Evolutionary conservation across 2,329 filamentous ascomycete genomes (phyloP), one percentile per base, ranked within the genome.

Genomic region (Neofusicoccum sp.): DNA sequence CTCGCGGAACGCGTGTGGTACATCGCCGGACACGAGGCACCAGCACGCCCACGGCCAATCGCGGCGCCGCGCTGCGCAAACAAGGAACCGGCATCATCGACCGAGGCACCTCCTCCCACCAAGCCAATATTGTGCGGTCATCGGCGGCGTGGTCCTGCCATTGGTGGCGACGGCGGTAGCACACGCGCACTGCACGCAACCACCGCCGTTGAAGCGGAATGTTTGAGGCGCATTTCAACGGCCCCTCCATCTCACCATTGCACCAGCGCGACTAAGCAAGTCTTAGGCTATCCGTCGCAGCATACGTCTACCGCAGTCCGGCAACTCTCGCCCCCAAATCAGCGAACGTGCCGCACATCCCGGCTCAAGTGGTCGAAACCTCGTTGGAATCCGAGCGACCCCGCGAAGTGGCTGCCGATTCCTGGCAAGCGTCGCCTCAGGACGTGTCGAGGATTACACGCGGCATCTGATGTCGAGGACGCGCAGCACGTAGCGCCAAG

Each of bases 1-100:
- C 34, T 40, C 30, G 26, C 40, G 49, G 49, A 26, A 54, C 48
- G 48, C 47, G 38, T 28, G 48, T 53, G 34, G 48, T 20, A 53
- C 34, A 30, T 53, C 34, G 47, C 16, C 33, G 24, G 33, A 51
- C 33, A 28, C 31, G 30, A 20, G n/a, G 34, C 48, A 24, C 33
- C 12, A n/a, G n/a, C n/a, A n/a, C n/a, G 20, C 33, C 20, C 24
- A 12, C 24, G 34, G 36, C 51, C 51, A 54, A 41, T 43, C 12
- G 14, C 6, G 36, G 12, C 11, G 36, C 36, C 36, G 36, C 14
- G 2, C n/a, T 16, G 3, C 36, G n/a, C n/a, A n/a, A n/a, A n/a
- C n/a, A n/a, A n/a, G n/a, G n/a, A n/a, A n/a, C n/a, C n/a, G n/a
- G n/a, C n/a, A n/a, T n/a, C n/a, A n/a, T n/a, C 36, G 36, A 14